Base-by-base conservation (phyloP, 371 early-diverging fungal genomes). In the Mucor irregularis region DNA sequence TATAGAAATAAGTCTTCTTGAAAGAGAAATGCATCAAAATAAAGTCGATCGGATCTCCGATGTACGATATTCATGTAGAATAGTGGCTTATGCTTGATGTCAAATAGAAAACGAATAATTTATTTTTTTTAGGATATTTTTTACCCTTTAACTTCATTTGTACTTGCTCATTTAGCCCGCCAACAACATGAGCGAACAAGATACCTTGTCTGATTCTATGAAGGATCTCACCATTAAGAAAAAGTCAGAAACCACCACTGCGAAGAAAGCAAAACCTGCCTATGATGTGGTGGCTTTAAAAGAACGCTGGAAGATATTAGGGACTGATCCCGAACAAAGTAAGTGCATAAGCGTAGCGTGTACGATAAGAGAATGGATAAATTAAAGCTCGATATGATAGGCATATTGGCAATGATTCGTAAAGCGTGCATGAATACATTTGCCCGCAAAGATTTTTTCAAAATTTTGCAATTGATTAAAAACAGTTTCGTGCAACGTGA, bases 401-500 rank as follows among this genome's bases (percentile, higher is more conserved):
- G 71, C 44, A 87, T 91, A 28, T 70, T 91, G 13, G 78, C 82
- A 45, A 76, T 84, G 34, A 84, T 91, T 33, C 81, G 76, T n/a
- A 70, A 77, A 52, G 81, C 89, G 1, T 90, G 87, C 58, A 68
- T 76, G 22, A 74, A 74, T 0, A 85, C 84, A 0, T 77, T 91
- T 62, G 72, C 66, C 31, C 68, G 74, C 28, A 74, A 83, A 0
- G 84, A 87, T 45, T 91, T 91, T 62, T 67, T 73, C 3, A 68
- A 47, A 13, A 83, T 81, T 1, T 71, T 90, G 0, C 90, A 89
- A 43, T 64, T 58, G 24, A 95, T 95, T 66, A 94, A 94, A 62
- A 76, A 84, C 7, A 80, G 76, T 25, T 96, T 96, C 62, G 87
- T 81, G 29, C 80, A 81, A 30, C 86, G 96, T 38, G 88, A 94